Evolutionary conservation across 2,329 filamentous ascomycete genomes (phyloP).

Genomic region (Moelleriella libera): DNA sequence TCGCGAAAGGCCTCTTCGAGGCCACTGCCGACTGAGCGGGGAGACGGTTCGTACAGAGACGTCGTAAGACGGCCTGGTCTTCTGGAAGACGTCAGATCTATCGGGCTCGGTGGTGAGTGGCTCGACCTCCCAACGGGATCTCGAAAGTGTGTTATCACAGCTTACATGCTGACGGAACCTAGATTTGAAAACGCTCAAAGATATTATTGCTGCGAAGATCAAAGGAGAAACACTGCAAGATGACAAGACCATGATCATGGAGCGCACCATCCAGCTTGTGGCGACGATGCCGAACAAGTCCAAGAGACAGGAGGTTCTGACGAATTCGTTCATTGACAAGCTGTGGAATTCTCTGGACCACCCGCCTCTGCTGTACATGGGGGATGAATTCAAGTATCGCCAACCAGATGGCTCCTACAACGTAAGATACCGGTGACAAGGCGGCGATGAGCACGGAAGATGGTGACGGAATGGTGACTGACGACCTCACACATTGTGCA

Average conservation of each 20-base stretch:
- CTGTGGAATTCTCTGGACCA: conserved; percentile 62
- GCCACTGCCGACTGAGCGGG: conserved; percentile 49
- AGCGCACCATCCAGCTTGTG: conserved; percentile 57
- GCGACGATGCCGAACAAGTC: conserved; percentile 49
- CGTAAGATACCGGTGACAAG: conserved; percentile 15
- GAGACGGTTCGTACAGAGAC: conserved; percentile 44
- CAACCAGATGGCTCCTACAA: conserved; percentile 59
- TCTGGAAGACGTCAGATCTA: conserved; percentile 39
- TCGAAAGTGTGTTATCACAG: neutral
- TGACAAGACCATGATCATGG: conserved; percentile 69
- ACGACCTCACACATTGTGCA: conserved; percentile 9
- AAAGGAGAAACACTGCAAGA: conserved; percentile 50
- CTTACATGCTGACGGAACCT: conserved; percentile 7
- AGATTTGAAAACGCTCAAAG: conserved; percentile 49
- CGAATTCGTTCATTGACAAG: conserved; percentile 51
- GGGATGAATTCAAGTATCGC: conserved; percentile 49
- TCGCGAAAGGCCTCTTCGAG: conserved; percentile 34
- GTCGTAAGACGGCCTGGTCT: conserved; percentile 34
- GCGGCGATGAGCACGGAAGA: neutral
- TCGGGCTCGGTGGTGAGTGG: conserved; percentile 31
- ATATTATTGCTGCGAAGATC: conserved; percentile 46
- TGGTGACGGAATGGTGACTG: no score
- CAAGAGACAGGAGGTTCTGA: conserved; percentile 45
- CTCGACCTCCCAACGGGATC: neutral
- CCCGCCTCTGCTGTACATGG: conserved; percentile 52